phyloP scores from a whole-genome alignment of 257 asterid genomes.

The Gardenia jasminoides region DNA sequence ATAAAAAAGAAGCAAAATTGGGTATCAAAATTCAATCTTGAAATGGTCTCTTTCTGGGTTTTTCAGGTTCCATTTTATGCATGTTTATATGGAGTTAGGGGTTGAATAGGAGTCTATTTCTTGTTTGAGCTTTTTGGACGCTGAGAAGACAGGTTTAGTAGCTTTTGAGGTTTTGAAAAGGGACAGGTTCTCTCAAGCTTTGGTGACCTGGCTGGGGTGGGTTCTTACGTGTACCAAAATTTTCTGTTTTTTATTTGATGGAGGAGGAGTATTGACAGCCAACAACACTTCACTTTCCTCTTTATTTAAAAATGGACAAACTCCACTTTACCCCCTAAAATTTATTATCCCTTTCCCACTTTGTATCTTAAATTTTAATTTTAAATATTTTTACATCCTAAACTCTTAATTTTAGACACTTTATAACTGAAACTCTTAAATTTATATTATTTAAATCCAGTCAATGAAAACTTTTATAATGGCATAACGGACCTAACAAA shows the following conservation, averaged over 20 bases:
- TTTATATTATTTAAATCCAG: too few relatives aligned
- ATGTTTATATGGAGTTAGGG: constrained; percentile 17
- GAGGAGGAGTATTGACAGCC: neutral
- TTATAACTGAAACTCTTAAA: too few relatives aligned
- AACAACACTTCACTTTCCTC: too few relatives aligned
- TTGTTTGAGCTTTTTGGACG: constrained; percentile 32
- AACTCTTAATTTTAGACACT: too few relatives aligned
- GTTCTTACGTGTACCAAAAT: neutral
- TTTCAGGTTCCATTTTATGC: neutral
- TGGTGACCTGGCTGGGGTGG: neutral
- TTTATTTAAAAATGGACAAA: too few relatives aligned
- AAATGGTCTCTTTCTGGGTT: neutral
- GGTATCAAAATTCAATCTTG: neutral
- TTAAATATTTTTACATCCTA: too few relatives aligned
- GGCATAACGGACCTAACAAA: too few relatives aligned
- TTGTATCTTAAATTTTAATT: too few relatives aligned
- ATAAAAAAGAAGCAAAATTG: neutral
- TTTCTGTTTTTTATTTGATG: too few relatives aligned
- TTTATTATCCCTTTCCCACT: too few relatives aligned
- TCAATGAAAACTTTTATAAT: too few relatives aligned
- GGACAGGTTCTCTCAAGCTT: constrained; percentile 14
- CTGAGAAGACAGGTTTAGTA: constrained; percentile 45
- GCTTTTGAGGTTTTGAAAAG: constrained; percentile 44
- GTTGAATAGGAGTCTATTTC: constrained; percentile 3
- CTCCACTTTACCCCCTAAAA: too few relatives aligned